A percentile compares a stretch with the other conserved stretches of the same genome.
Conservation (phyloP, 306 rosid genomes). For the Geum urbanum region DNA sequence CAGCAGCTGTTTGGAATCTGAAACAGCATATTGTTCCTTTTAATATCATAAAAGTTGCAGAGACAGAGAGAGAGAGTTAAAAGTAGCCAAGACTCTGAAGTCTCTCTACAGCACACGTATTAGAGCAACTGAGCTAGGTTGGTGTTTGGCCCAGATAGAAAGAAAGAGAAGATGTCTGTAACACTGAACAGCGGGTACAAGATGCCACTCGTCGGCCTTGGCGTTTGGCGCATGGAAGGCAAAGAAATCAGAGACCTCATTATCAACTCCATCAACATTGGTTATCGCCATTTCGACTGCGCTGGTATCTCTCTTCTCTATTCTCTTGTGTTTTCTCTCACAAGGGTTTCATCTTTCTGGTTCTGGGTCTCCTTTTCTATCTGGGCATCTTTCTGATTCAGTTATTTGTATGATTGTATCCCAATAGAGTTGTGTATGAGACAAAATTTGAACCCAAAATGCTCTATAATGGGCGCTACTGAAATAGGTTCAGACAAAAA, state of each 20-base stretch:
- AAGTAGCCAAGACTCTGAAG: too few relatives aligned
- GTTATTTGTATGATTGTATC: not conserved
- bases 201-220: conserved; percentile 68
- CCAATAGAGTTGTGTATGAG: not conserved
- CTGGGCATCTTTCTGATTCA: not conserved
- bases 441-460: not conserved
- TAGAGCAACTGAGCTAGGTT: too few relatives aligned
- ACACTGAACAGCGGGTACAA: conserved; percentile 78
- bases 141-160: too few relatives aligned
- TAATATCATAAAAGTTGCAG: too few relatives aligned
- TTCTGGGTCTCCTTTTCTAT: too few relatives aligned
- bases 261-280: conserved; percentile 65
- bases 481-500: too few relatives aligned
- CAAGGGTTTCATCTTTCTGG: too few relatives aligned
- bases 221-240: conserved; percentile 84
- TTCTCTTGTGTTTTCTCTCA: too few relatives aligned
- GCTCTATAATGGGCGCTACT: not conserved
- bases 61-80: too few relatives aligned
- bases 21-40: too few relatives aligned
- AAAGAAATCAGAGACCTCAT: conserved; percentile 58
- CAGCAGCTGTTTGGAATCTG: too few relatives aligned
- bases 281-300: conserved; percentile 86
- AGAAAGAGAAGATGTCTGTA: conserved; percentile 41
- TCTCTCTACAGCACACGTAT: too few relatives aligned
- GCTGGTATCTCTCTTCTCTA: conserved; percentile 51